Percentiles rank a stretch among this genome's conserved stretches.
phyloP scores from a whole-genome alignment of 202 grass and related monocot genomes.

The Dendrocalamus latiflorus region DNA sequence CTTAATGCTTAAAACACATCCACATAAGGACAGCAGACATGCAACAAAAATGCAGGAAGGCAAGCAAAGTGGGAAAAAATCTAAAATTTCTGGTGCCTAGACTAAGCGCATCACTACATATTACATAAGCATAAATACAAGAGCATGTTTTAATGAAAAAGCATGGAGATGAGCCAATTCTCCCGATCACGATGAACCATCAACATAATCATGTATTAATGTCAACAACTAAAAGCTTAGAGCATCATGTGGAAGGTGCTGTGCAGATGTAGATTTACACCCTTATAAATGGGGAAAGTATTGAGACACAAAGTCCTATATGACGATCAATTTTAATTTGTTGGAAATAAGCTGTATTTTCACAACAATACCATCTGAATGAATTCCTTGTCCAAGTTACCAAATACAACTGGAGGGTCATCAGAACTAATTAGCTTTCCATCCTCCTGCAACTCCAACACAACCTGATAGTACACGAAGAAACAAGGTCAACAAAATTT shows the following conservation, averaged over 20 bases:
- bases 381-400: constrained; percentile 55
- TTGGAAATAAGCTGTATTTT: constrained; percentile 15
- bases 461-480: constrained; percentile 52
- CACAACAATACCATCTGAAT: constrained; percentile 69
- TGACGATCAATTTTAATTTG: background rate
- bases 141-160: background rate
- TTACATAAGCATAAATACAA: background rate
- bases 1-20: background rate
- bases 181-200: background rate
- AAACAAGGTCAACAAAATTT: constrained; percentile 21
- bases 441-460: constrained; percentile 88
- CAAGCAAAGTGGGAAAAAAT: background rate
- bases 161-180: background rate
- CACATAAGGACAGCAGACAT: background rate
- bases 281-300: background rate
- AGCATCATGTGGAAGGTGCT: background rate
- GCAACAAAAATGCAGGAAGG: background rate
- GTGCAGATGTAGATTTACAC: background rate
- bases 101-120: background rate
- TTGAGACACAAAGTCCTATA: background rate
- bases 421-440: constrained; percentile 74
- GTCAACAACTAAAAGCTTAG: background rate
- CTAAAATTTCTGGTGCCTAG: background rate
- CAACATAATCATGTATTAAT: background rate
- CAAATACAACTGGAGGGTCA: constrained; percentile 69